Evolutionary conservation across 352 stramenopile species (phyloP), one percentile per base, ranked within the genome.

Genomic region (Phytopythium ostracodes): DNA sequence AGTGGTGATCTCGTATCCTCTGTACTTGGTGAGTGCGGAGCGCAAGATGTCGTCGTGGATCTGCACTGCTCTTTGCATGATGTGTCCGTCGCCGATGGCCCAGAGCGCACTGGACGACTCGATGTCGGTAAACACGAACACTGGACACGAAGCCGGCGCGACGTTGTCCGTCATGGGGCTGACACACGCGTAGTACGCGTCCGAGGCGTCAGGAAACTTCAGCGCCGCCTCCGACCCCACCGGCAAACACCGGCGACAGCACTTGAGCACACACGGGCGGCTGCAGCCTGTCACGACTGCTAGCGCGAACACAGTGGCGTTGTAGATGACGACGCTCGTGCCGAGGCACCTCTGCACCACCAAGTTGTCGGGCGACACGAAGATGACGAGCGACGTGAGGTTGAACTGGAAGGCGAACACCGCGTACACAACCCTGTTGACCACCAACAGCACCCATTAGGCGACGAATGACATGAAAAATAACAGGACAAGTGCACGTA

Each of bases 1-100:
- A n/a, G 81, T 91, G 25, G 81, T 88, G 62, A 91, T 85, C 56
- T 91, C 81, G 54, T 91, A 91, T 0, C 81, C 81, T 24, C 70
- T 71, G 56, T 87, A 70, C 8, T 67, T 64, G 31, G 70, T 42
- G 36, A 80, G 56, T 2, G 69, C 36, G 2, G 54, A 25, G 36
- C 72, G 61, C 1, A 83, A 18, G 52, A 83, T 71, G 52, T 78
- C 64, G 42, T 84, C 75, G 50, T 84, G 75, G 1, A 79, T 61
- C 51, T 68, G 61, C 20, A 64, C 75, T 0, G 71, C 68, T 47
- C 66, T 49, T 27, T 76, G 71, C 71, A 84, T 79, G 42, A 79
- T 56, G 1, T 55, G 62, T 24, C 72, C 68, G 40, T 78, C 67
- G 1, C 36, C 65, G 10, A 75, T 56, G 0, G 60, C 67, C 77